These are phyloP conservation scores for Picea sitchensis DNA, from an alignment of 75 land plant genomes.

Conservation along the genomic window DNA sequence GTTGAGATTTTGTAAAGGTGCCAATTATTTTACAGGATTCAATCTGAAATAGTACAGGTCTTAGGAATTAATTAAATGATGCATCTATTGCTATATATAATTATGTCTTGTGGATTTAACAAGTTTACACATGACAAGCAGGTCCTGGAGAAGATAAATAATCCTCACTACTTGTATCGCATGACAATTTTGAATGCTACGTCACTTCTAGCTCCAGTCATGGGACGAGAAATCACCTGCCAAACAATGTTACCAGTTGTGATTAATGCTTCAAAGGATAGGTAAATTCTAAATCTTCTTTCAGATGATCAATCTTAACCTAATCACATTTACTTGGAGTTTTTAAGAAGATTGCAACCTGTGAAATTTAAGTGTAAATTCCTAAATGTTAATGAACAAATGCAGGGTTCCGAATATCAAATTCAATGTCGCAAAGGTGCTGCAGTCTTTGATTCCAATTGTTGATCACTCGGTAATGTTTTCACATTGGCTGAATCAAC, in stretches of 20 bases:
- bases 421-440: slow-evolving; percentile 95
- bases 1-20: too few species aligned
- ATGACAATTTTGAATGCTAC: slow-evolving; percentile 89
- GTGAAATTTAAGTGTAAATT: not conserved
- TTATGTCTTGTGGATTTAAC: too few species aligned
- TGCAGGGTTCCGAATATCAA: slow-evolving; percentile 97
- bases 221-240: slow-evolving; percentile 92
- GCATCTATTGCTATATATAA: not conserved
- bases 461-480: slow-evolving; percentile 75
- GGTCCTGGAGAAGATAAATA: slow-evolving; percentile 88
- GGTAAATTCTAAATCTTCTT: slow-evolving; percentile 35
- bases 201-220: slow-evolving; percentile 87
- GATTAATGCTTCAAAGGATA: slow-evolving; percentile 85
- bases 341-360: not conserved
- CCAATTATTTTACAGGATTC: too few species aligned
- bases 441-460: slow-evolving; percentile 81
- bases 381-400: not conserved
- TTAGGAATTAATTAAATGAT: not conserved
- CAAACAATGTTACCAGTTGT: slow-evolving; percentile 87
- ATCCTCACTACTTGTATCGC: slow-evolving; percentile 90
- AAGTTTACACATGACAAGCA: slow-evolving; percentile 15
- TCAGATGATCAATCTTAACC: not conserved
- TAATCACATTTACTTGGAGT: not conserved
- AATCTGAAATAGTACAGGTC: not conserved
- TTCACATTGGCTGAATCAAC: not conserved